These are phyloP conservation scores for Inga laurina DNA, from an alignment of 306 rosid species.

Conservation along the genomic window DNA sequence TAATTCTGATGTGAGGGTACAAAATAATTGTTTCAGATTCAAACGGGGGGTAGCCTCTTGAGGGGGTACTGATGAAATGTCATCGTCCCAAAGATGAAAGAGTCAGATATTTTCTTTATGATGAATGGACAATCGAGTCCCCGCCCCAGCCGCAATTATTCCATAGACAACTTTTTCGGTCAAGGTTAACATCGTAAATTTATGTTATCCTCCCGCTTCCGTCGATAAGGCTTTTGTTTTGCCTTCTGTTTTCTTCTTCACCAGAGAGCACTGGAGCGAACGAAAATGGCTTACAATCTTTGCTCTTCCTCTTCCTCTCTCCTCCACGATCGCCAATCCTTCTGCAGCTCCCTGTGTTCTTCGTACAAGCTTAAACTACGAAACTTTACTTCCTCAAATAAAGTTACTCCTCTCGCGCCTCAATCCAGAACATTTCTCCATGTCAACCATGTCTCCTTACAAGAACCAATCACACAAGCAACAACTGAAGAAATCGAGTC, in stretches of 20 bases:
- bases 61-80: background rate
- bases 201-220: background rate
- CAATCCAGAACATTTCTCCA: constrained; percentile 49
- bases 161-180: too few relatives aligned
- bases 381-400: constrained; percentile 30
- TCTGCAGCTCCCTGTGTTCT: constrained; percentile 33
- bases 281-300: constrained; percentile 68
- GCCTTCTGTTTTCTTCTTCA: background rate
- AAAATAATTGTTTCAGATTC: background rate
- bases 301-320: constrained; percentile 62
- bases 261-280: background rate
- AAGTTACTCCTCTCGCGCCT: constrained; percentile 29
- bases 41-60: background rate
- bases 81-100: background rate
- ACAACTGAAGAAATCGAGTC: constrained; percentile 30
- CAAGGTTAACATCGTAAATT: background rate
- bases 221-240: constrained; percentile 32
- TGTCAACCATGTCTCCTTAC: constrained; percentile 58
- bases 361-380: constrained; percentile 30
- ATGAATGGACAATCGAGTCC: background rate
- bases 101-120: background rate
- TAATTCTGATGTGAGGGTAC: too few relatives aligned
- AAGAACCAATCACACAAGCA: constrained; percentile 46
- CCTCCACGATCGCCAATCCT: constrained; percentile 49
- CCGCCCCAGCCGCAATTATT: background rate